phyloP scores from a whole-genome alignment of 2,329 filamentous ascomycete genomes.

The Dactylonectria macrodidyma region DNA sequence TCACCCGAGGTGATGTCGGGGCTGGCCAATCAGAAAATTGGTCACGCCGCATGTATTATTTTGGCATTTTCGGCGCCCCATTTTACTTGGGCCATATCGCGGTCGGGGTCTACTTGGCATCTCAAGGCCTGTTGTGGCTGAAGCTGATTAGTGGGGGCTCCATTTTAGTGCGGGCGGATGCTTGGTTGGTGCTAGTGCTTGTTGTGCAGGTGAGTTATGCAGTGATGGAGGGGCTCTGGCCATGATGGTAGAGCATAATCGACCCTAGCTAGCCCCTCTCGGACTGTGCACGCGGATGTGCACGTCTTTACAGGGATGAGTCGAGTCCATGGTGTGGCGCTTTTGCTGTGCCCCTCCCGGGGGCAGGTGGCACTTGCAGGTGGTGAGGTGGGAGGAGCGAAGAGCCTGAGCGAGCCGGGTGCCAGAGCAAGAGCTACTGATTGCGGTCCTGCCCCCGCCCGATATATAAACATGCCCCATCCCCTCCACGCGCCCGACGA shows the following conservation, averaged over 20 bases:
- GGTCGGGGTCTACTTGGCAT: conserved; percentile 44
- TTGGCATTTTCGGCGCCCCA: conserved; percentile 52
- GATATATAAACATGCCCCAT: conserved; percentile 73
- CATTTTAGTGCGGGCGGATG: conserved; percentile 15
- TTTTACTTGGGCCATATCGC: conserved; percentile 50
- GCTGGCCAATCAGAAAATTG: conserved; percentile 59
- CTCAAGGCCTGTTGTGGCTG: conserved; percentile 46
- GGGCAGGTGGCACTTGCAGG: conserved; percentile 46
- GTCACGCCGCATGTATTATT: conserved; percentile 53
- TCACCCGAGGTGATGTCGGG: conserved; percentile 53
- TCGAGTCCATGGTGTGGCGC: conserved; percentile 44
- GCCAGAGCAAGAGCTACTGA: conserved; percentile 61
- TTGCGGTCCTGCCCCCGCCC: conserved; percentile 70
- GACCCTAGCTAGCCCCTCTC: conserved; percentile 22
- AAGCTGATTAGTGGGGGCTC: conserved; percentile 38
- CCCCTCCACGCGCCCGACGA: conserved; percentile 68
- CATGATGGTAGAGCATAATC: conserved; percentile 25
- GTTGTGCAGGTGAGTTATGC: conserved; percentile 36
- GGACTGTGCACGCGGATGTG: conserved; percentile 41
- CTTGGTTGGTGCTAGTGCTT: conserved; percentile 21
- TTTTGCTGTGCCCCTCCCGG: conserved; percentile 40
- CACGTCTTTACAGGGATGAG: conserved; percentile 38
- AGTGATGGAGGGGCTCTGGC: neutral
- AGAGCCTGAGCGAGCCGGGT: conserved; percentile 35
- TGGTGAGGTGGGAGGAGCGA: conserved; percentile 41